Conservation (phyloP, 306 rosid genomes). For the Quercus gilva region DNA sequence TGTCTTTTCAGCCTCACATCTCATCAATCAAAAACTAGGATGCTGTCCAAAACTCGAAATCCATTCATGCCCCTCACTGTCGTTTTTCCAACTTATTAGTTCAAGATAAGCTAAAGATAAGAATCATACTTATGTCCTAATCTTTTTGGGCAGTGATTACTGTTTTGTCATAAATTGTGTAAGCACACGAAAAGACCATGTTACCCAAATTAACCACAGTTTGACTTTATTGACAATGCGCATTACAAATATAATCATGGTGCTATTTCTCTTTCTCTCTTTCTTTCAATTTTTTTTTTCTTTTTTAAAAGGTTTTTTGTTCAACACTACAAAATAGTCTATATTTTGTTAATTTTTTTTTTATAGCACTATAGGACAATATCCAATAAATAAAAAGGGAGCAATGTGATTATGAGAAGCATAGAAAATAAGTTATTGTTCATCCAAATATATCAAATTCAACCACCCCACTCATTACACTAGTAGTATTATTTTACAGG, state of each 20-base stretch:
- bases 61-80: conserved; percentile 15
- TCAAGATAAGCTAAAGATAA: not conserved
- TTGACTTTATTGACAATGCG: conserved; percentile 6
- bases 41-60: conserved; percentile 21
- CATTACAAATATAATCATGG: conserved; percentile 19
- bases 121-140: conserved; percentile 11
- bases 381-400: conserved; percentile 6
- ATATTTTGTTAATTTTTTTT: not conserved
- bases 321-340: not conserved
- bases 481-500: conserved; percentile 1
- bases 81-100: conserved; percentile 21
- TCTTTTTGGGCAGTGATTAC: conserved; percentile 10
- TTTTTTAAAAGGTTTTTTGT: too few species aligned
- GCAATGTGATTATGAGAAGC: conserved; percentile 30
- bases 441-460: conserved; percentile 33
- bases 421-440: conserved; percentile 27
- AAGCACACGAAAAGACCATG: conserved; percentile 9
- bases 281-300: not conserved
- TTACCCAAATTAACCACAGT: conserved; percentile 5
- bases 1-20: conserved; percentile 20
- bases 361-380: not conserved
- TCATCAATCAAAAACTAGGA: conserved; percentile 27
- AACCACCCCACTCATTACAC: conserved; percentile 32
- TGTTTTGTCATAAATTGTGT: conserved; percentile 1
- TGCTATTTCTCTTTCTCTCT: not conserved